Evolutionary conservation across 2,329 filamentous ascomycete species (phyloP).

Genomic region (Aspergillus eucalypticola): DNA sequence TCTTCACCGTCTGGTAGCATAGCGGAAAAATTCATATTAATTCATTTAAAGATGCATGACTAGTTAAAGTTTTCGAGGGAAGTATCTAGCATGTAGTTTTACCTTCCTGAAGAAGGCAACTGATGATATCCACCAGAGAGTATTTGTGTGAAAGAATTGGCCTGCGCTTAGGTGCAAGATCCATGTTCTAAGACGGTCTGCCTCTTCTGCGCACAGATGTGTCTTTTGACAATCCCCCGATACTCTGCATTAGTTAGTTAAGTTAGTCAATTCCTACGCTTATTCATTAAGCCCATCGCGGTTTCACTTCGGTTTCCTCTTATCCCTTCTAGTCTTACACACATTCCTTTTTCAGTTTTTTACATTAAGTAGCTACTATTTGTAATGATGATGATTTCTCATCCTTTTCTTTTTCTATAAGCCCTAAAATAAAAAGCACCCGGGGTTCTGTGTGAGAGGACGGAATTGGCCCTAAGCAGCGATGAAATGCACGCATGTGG

Average conservation of each 20-base stretch:
- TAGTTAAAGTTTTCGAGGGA: not conserved
- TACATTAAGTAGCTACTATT: not conserved
- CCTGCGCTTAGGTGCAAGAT: not conserved
- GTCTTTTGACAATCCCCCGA: not conserved
- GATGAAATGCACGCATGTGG: not conserved
- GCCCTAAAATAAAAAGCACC: not conserved
- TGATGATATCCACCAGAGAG: not conserved
- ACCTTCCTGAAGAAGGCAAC: not conserved
- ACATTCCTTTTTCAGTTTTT: too few species aligned
- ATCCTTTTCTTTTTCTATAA: not conserved
- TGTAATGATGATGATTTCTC: not conserved
- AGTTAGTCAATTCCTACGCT: not conserved
- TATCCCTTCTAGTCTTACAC: not conserved
- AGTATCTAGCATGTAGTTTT: too few species aligned
- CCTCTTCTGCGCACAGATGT: slow-evolving; percentile 5
- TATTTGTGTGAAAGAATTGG: not conserved
- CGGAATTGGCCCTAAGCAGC: not conserved
- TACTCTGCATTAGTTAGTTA: slow-evolving; percentile 4
- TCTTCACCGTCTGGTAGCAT: not conserved
- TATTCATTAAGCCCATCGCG: not conserved
- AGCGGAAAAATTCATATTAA: not conserved
- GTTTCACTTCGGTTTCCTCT: not conserved
- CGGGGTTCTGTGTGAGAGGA: not conserved
- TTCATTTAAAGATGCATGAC: not conserved
- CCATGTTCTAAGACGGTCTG: not conserved